phyloP scores from a whole-genome alignment of 2,329 filamentous ascomycete genomes.

The Xylariaceae sp. region DNA sequence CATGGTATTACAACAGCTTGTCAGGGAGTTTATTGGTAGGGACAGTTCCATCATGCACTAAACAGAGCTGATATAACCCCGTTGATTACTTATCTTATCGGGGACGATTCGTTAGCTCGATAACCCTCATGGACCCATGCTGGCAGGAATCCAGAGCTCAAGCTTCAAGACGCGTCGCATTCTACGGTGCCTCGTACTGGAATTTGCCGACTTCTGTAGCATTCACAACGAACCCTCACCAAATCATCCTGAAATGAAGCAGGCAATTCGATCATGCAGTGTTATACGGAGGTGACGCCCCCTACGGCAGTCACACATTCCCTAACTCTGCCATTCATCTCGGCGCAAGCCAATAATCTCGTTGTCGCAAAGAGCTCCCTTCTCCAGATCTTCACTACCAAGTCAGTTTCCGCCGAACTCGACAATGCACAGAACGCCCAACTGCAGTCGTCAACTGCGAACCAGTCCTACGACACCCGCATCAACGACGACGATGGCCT shows the following conservation, averaged over 20 bases:
- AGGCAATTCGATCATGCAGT: constrained; percentile 66
- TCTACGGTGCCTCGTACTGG: too few species aligned
- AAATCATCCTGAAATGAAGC: constrained; percentile 26
- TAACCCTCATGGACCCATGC: too few species aligned
- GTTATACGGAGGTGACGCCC: constrained; percentile 92
- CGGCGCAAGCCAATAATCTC: constrained; percentile 73
- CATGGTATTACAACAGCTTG: too few species aligned
- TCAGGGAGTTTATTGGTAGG: too few species aligned
- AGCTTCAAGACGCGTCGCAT: neutral
- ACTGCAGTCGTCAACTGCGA: constrained; percentile 35
- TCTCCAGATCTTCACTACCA: constrained; percentile 82
- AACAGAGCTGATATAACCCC: neutral
- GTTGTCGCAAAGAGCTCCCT: constrained; percentile 89
- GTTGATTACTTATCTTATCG: neutral
- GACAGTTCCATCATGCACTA: too few species aligned
- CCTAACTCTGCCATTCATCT: constrained; percentile 71
- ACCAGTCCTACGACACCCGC: constrained; percentile 46
- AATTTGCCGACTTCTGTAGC: too few species aligned
- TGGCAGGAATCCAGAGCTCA: neutral
- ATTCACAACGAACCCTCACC: constrained; percentile 1
- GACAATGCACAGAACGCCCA: constrained; percentile 39
- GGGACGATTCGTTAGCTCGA: neutral
- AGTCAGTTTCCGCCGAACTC: constrained; percentile 61
- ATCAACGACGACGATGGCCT: constrained; percentile 59
- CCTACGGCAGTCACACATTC: constrained; percentile 93